phyloP scores from a whole-genome alignment of 1,284 basidiomycete genomes.

The Gymnopus androsaceus region DNA sequence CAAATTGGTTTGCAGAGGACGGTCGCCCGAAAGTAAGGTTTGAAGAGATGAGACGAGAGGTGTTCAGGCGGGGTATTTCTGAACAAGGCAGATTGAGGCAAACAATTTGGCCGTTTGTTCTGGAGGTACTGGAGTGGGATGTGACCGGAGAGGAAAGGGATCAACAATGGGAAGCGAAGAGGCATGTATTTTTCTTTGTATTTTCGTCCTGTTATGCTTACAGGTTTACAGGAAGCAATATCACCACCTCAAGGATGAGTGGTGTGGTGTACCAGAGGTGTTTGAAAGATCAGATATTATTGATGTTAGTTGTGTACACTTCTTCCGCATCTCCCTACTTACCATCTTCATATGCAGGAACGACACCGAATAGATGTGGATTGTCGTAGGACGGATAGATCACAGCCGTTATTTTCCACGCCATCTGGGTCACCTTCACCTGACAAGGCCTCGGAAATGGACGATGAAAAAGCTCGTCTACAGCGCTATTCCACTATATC shows the following conservation, averaged over 20 bases:
- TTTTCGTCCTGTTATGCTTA: constrained; percentile 2
- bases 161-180: constrained; percentile 62
- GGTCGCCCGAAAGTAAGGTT: constrained; percentile 66
- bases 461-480: constrained; percentile 55
- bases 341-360: constrained; percentile 46
- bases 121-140: constrained; percentile 85
- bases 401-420: constrained; percentile 81
- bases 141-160: constrained; percentile 56
- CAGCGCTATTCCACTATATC: constrained; percentile 69
- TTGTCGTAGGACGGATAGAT: constrained; percentile 94
- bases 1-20: constrained; percentile 70
- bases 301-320: constrained; percentile 47
- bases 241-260: constrained; percentile 68
- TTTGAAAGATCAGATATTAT: constrained; percentile 76
- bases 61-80: constrained; percentile 75
- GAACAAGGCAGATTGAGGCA: constrained; percentile 57
- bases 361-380: constrained; percentile 93
- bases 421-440: constrained; percentile 37
- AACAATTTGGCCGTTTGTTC: constrained; percentile 87
- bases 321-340: neutral
- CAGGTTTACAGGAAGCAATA: constrained; percentile 60
- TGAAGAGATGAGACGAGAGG: constrained; percentile 72
- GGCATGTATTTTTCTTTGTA: constrained; percentile 37
- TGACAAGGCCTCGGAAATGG: constrained; percentile 33
- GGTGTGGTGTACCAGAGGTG: constrained; percentile 81